Evolutionary conservation across 2,329 filamentous ascomycete species (phyloP), one percentile per base, ranked within the genome.

Genomic region (Penicillium sp.): DNA sequence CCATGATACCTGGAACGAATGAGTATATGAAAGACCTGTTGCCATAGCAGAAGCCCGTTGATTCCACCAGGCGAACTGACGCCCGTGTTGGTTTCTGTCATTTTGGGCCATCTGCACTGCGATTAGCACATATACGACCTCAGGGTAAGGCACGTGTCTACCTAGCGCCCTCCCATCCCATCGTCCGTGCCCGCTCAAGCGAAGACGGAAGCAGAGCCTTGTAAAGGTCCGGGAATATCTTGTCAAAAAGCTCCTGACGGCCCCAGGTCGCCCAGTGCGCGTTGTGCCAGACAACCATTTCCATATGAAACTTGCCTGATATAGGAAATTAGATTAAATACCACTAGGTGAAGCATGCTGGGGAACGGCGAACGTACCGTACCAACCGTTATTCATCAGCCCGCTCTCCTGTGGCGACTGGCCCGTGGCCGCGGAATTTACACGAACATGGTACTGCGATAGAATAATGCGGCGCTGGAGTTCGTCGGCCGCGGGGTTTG

Each of bases 361-460:
- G 7, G 3, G 31, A 35, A 35, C 7, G 3, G 15, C 50, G 30
- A 5, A 64, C 63, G 6, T 49, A 53, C 64, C 64, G 26, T 66
- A 66, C 64, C 64, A 66, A 47, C 64, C 64, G 26, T 66, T 66
- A 19, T 66, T 64, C 64, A 66, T 66, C 13, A 66, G 23, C 3
- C 64, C 64, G 23, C 64, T 65, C 21, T 66, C 64, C 47, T 66
- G 64, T 1, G 64, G 64, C 1, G 62, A 61, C 54, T 66, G 64
- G 3, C 60, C 62, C 9, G 45, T 65, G 0, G 62, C 62, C 7
- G 64, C 64, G 44, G 62, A 64, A 23, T 66, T 66, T 0, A 64
- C 60, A 0, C 64, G 56, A 4, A 66, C 62, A 47, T 66, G 64
- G 21, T 64, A 66, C 23, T 64, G 64, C 4, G 64, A 66, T 2